Percentiles rank a stretch among this genome's conserved stretches.
These are phyloP conservation scores for Solanum medicagineum DNA, from an alignment of 257 asterid genomes.

Conservation along the genomic window DNA sequence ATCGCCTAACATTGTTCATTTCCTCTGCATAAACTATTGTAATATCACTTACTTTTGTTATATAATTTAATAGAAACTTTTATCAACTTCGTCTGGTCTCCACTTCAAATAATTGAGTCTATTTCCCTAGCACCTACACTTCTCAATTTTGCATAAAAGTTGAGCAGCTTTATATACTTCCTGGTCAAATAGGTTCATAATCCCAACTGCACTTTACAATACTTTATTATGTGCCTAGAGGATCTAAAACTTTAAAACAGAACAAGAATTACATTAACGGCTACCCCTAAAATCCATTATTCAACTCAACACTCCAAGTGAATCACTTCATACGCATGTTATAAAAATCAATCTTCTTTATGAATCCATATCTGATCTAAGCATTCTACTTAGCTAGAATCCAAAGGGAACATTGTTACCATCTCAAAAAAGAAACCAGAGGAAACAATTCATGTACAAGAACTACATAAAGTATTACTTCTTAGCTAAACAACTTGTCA, in stretches of 20 bases:
- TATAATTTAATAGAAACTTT: neutral
- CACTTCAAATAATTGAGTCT: neutral
- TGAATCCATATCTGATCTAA: neutral
- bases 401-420: neutral
- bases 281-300: neutral
- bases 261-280: neutral
- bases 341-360: neutral
- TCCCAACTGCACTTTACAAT: neutral
- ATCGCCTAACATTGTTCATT: neutral
- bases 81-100: neutral
- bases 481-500: neutral
- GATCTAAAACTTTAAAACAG: neutral
- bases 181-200: neutral
- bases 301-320: neutral
- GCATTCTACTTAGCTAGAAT: neutral
- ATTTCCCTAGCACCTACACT: neutral
- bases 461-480: neutral
- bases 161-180: neutral
- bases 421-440: neutral
- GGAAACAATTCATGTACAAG: neutral
- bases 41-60: neutral
- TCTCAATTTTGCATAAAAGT: neutral
- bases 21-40: neutral
- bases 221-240: neutral
- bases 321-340: neutral